phyloP scores from a whole-genome alignment of 2,329 filamentous ascomycete species.

The Fusarium penzigii region DNA sequence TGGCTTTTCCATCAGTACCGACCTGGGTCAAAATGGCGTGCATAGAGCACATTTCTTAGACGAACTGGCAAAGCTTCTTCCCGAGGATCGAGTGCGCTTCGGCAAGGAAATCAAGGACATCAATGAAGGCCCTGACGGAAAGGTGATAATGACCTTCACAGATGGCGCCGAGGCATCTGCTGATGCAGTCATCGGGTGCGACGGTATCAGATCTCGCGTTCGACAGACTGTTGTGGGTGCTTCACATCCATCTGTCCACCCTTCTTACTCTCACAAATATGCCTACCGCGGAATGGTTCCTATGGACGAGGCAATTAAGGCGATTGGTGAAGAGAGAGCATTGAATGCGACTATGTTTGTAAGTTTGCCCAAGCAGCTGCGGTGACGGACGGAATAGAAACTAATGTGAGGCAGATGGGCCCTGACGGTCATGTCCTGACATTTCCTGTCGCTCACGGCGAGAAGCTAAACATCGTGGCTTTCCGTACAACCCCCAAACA shows the following conservation, averaged over 20 bases:
- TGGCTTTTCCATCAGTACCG: slow-evolving; percentile 18
- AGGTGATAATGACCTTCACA: slow-evolving; percentile 35
- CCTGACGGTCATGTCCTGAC: slow-evolving; percentile 57
- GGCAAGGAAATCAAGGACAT: slow-evolving; percentile 38
- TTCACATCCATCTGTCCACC: slow-evolving; percentile 38
- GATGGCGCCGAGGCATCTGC: slow-evolving; percentile 42
- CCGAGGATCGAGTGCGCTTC: slow-evolving; percentile 33
- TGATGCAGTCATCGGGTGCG: slow-evolving; percentile 56
- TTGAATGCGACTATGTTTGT: slow-evolving; percentile 32
- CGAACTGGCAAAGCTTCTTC: slow-evolving; percentile 41
- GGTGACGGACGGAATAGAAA: too few species aligned
- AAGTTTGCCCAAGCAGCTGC: neutral
- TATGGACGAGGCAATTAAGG: slow-evolving; percentile 54
- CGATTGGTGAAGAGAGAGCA: slow-evolving; percentile 43
- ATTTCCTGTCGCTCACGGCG: slow-evolving; percentile 57
- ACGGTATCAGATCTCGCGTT: slow-evolving; percentile 63
- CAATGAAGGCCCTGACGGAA: slow-evolving; percentile 24
- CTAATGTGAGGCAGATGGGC: slow-evolving; percentile 35
- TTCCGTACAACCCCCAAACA: slow-evolving; percentile 35
- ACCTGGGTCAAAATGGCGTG: slow-evolving; percentile 32
- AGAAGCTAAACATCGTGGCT: slow-evolving; percentile 57
- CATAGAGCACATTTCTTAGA: slow-evolving; percentile 43
- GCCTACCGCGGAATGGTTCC: slow-evolving; percentile 51
- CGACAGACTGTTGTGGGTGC: slow-evolving; percentile 50
- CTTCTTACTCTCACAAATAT: slow-evolving; percentile 55